Evolutionary conservation across 331 rosid species (phyloP), one percentile per base, ranked within the genome.

Genomic region (Telfairia occidentalis): DNA sequence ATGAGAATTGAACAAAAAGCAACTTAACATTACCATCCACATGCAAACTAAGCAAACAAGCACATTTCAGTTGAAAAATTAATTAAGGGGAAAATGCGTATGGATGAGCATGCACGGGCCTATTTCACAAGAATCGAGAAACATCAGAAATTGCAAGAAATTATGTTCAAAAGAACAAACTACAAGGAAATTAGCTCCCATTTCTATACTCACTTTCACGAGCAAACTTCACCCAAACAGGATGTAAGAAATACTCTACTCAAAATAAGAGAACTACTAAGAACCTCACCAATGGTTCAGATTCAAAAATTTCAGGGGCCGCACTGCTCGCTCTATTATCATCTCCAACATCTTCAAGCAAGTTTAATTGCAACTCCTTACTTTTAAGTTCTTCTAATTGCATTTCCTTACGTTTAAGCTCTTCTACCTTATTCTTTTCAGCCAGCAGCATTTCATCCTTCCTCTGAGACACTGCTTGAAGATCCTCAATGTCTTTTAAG

Each of bases 241-340:
- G 66, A 73, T 34, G 45, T 72, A 7, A 1, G 30, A 35, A 65
- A 38, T 24, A 72, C 28, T 49, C 42, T 48, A 60, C 32, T n/a
- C 50, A 52, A 37, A 54, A 71, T 1, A 45, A 37, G 48, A 57
- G 82, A 57, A 5, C 15, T 81, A 26, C 19, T 28, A 75, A 61
- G 35, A 24, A 84, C 77, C 98, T 88, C 80, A 95, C 99, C 93
- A 82, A 65, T 73, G 97, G 96, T 83, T 90, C 96, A 9, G 88
- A 86, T 84, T 95, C 96, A 69, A 84, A 76, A 79, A 92, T 92
- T 85, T 92, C 97, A 63, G 92, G 87, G 85, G 83, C 81, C 35
- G 67, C 70, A 70, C 83, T 73, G 73, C 85, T 81, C 32, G 80
- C 86, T 84, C 64, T 80, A 82, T 74, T 87, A 80, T 86, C 74